Base-by-base conservation (phyloP, 1,284 basidiomycete species). In the Cryptococcus sp. region DNA sequence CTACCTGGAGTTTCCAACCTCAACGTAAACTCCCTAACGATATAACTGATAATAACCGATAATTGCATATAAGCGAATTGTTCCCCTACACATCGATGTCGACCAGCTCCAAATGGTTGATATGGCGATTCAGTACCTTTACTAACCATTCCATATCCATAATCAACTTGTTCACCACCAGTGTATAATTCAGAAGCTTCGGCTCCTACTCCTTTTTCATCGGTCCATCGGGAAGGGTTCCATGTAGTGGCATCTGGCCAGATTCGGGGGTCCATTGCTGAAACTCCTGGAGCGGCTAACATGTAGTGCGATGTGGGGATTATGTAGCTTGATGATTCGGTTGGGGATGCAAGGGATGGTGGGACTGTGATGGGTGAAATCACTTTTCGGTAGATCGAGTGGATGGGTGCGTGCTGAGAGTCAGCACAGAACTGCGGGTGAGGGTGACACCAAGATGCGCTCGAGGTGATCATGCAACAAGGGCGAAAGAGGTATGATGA, bases 61-160 rank as follows among this genome's bases (percentile, higher is more conserved):
- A 98, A 79, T 76, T 99, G 96, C 50, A 98, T 76, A 73, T 97
- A 94, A 14, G 96, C 96, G 68, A 98, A 98, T 82, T 91, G 62
- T 43, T 71, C 63, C 3, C 67, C 68, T 24, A 59, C 48, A 62
- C 61, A 67, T 46, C 59, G 59, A 74, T 93, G 97, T 62, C 90
- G 81, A 23, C 92, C 94, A 43, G 94, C 93, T 53, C 94, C 96
- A 68, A 99, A 99, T 1, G 94, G 96, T 70, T 94, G 87, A 72
- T 97, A 97, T 28, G 85, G 85, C 55, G 85, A 87, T 58, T 91
- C 87, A 11, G 91, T 93, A 46, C 91, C 91, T 76, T 93, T 94
- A 74, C 86, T 88, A 42, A 96, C 89, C 63, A 83, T 83, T 49
- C 94, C 96, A 73, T 91, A 99, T 0, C 94, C 96, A 66, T 88